Evolutionary conservation across 305 asterid genomes (phyloP).

Genomic region (Fraxinus velutina): DNA sequence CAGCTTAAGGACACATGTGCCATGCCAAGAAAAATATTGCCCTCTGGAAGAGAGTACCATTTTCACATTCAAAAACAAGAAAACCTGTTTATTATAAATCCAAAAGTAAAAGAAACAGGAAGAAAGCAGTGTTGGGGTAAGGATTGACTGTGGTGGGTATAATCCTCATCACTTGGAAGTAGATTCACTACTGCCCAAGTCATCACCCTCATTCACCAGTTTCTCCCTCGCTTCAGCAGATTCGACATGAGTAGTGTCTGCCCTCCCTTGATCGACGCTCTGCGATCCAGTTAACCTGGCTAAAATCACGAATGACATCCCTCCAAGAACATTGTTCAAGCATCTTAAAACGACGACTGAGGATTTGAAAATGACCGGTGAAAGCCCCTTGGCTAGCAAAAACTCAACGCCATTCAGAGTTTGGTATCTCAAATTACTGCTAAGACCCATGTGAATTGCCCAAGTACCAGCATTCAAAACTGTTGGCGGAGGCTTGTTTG

Average conservation of each 20-base stretch:
- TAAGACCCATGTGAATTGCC: slow-evolving; percentile 54
- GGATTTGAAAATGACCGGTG: slow-evolving; percentile 35
- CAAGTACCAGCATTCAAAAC: slow-evolving; percentile 43
- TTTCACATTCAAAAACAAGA: not conserved
- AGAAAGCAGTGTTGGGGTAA: not conserved
- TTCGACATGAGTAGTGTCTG: slow-evolving; percentile 10
- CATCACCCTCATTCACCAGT: slow-evolving; percentile 9
- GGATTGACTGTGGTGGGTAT: not conserved
- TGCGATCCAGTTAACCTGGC: slow-evolving; percentile 52
- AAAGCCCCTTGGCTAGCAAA: slow-evolving; percentile 37
- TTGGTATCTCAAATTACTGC: slow-evolving; percentile 48
- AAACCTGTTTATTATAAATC: not conserved
- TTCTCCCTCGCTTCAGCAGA: slow-evolving; percentile 14
- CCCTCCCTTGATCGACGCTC: slow-evolving; percentile 22
- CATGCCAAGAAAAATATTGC: not conserved
- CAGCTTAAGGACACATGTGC: not conserved
- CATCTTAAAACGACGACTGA: slow-evolving; percentile 43
- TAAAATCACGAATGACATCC: slow-evolving; percentile 45
- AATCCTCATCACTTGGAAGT: slow-evolving; percentile 6
- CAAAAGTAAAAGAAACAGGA: not conserved
- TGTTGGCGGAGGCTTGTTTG: slow-evolving; percentile 49
- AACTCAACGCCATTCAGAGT: slow-evolving; percentile 45
- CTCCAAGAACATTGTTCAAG: slow-evolving; percentile 46
- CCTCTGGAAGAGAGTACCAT: not conserved
- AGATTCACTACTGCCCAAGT: slow-evolving; percentile 11